Evolutionary conservation across 148 eudicot genomes (phyloP).

Genomic region (Nepenthes gracilis): DNA sequence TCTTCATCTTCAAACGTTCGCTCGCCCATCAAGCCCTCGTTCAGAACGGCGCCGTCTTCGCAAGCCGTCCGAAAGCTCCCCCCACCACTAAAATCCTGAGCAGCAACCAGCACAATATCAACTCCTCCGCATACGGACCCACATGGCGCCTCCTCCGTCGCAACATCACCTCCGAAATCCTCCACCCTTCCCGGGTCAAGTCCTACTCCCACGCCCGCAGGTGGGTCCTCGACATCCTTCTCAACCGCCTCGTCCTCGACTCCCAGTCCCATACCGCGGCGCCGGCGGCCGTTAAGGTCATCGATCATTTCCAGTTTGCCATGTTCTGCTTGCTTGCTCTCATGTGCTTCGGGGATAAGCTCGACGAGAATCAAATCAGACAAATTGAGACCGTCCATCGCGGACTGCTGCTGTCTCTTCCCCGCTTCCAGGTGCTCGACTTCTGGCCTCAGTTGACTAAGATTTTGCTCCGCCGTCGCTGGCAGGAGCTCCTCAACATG

Average conservation of each 20-base stretch:
- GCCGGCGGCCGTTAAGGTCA: constrained; percentile 6
- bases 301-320: constrained; percentile 2
- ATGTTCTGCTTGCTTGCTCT: constrained; percentile 1
- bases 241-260: not conserved
- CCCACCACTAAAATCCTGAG: constrained; percentile 15
- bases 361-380: constrained; percentile 2
- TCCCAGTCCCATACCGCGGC: not conserved
- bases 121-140: constrained; percentile 35
- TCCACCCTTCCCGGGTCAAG: constrained; percentile 20
- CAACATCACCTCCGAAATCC: constrained; percentile 16
- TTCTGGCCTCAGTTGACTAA: constrained; percentile 17
- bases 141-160: constrained; percentile 21
- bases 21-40: constrained; percentile 51
- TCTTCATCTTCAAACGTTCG: constrained; percentile 30
- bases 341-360: constrained; percentile 4
- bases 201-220: constrained; percentile 10
- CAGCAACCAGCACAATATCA: constrained; percentile 32
- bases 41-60: constrained; percentile 50
- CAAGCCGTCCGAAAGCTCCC: constrained; percentile 40
- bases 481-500: constrained; percentile 16
- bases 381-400: constrained; percentile 1
- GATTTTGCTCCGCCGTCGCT: constrained; percentile 14
- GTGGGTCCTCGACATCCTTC: constrained; percentile 17
- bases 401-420: not conserved
- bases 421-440: constrained; percentile 15